Base-by-base conservation (phyloP, 2,329 filamentous ascomycete genomes). In the Beauveria medogensis region DNA sequence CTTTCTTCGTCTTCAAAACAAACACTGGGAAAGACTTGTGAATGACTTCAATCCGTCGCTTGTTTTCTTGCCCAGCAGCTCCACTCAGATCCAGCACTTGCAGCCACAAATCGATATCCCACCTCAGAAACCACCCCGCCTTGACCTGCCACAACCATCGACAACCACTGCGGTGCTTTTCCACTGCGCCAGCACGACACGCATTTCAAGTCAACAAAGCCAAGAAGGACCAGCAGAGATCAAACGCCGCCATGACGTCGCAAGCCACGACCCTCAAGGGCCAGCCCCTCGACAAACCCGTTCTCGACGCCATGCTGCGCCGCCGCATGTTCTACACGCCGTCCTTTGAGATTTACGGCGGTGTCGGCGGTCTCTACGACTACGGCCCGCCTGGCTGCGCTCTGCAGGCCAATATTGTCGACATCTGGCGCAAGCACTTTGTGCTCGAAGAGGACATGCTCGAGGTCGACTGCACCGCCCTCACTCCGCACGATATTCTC, bases 321-420 rank as follows among this genome's bases (percentile, higher is more conserved):
- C 89, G 92, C 66, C 89, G 92, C 74, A 81, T 93, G 78, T 97
- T 97, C 81, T 96, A 94, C 78, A 96, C 92, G 65, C 92, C 92
- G 59, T 88, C 92, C 60, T 97, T 97, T 75, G 94, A 97, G 76
- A 93, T 96, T 70, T 97, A 97, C 73, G 90, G 90, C 67, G 91
- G 91, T 71, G 88, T 94, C 62, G 88, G 86, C 67, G 92, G 92
- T 70, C 87, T 96, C 62, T 97, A 91, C 79, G 92, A 97, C 76
- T 96, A 95, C 77, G 92, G 92, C 67, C 92, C 92, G 34, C 90
- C 92, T 37, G 91, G 92, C 66, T 92, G 89, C 75, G 84, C 90
- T 54, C 83, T 96, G 63, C 89, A 95, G 76, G 87, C 90, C 69
- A 93, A 94, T 77, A 88, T 97, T 68, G 80, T 96, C 73, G 91